These are phyloP conservation scores for Flaveria floridana DNA, from an alignment of 140 eudicot species.

Conservation along the genomic window DNA sequence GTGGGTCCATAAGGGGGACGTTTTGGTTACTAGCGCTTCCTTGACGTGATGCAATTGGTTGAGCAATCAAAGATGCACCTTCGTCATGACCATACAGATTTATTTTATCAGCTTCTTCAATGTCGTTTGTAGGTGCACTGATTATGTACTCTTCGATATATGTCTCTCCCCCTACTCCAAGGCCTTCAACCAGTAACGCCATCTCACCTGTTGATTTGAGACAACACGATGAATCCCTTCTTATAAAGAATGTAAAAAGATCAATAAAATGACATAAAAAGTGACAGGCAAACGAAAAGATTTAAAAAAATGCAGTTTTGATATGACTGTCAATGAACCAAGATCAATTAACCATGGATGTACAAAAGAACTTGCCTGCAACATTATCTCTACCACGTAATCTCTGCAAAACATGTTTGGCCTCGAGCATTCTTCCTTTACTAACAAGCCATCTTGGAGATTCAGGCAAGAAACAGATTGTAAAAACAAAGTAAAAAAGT, in stretches of 20 bases:
- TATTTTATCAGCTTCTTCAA: slow-evolving; percentile 46
- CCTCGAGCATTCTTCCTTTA: slow-evolving; percentile 59
- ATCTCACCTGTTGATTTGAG: slow-evolving; percentile 50
- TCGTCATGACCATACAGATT: slow-evolving; percentile 64
- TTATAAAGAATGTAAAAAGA: background rate
- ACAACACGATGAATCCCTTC: background rate
- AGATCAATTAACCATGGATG: background rate
- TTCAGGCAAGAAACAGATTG: slow-evolving; percentile 50
- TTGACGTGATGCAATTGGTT: slow-evolving; percentile 69
- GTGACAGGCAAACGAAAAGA: background rate
- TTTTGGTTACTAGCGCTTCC: slow-evolving; percentile 49
- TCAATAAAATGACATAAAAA: background rate
- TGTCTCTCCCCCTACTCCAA: slow-evolving; percentile 59
- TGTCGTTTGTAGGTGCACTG: slow-evolving; percentile 48
- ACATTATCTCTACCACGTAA: slow-evolving; percentile 61
- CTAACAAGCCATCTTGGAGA: slow-evolving; percentile 70
- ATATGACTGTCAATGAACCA: background rate
- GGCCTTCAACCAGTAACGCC: slow-evolving; percentile 74
- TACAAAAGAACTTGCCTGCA: slow-evolving; percentile 41
- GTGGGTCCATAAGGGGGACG: slow-evolving; percentile 67
- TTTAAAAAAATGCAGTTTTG: background rate
- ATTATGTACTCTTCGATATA: slow-evolving; percentile 58
- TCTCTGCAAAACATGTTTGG: slow-evolving; percentile 48
- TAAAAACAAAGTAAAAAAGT: slow-evolving; percentile 37
- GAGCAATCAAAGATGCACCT: slow-evolving; percentile 66